Evolutionary conservation across 1,139 yeast species (phyloP).

Genomic region (Debaryomyces nepalensis): DNA sequence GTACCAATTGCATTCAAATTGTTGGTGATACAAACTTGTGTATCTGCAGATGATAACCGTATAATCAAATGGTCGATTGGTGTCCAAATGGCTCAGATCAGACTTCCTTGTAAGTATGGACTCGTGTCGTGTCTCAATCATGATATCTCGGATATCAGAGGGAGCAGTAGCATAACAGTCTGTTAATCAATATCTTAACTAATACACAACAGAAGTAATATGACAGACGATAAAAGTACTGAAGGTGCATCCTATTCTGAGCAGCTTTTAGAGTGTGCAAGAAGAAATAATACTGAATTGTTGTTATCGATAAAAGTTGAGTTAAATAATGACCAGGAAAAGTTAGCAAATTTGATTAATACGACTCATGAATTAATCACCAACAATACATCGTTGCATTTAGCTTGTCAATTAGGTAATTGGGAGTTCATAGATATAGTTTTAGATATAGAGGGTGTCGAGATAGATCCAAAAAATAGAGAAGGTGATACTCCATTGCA

Average conservation of each 20-base stretch:
- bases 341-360: slow-evolving; percentile 68
- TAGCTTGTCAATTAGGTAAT: slow-evolving; percentile 80
- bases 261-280: slow-evolving; percentile 83
- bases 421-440: slow-evolving; percentile 85
- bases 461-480: slow-evolving; percentile 78
- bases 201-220: background rate
- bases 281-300: slow-evolving; percentile 85
- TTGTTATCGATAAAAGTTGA: slow-evolving; percentile 59
- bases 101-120: background rate
- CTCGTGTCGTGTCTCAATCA: slow-evolving; percentile 14
- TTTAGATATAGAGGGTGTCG: slow-evolving; percentile 88
- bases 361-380: slow-evolving; percentile 70
- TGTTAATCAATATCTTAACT: background rate
- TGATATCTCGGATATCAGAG: slow-evolving; percentile 9
- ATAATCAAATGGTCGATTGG: too few relatives aligned
- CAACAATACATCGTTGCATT: slow-evolving; percentile 82
- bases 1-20: background rate
- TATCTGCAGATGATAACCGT: too few relatives aligned
- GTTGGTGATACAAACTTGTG: too few relatives aligned
- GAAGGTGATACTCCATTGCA: slow-evolving; percentile 92
- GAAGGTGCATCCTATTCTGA: slow-evolving; percentile 79
- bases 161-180: background rate
- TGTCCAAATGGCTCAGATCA: background rate
- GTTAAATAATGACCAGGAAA: slow-evolving; percentile 46
- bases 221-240: slow-evolving; percentile 26